Evolutionary conservation across 768 basidiomycete species (phyloP).

Genomic region (Tulasnella sp.): DNA sequence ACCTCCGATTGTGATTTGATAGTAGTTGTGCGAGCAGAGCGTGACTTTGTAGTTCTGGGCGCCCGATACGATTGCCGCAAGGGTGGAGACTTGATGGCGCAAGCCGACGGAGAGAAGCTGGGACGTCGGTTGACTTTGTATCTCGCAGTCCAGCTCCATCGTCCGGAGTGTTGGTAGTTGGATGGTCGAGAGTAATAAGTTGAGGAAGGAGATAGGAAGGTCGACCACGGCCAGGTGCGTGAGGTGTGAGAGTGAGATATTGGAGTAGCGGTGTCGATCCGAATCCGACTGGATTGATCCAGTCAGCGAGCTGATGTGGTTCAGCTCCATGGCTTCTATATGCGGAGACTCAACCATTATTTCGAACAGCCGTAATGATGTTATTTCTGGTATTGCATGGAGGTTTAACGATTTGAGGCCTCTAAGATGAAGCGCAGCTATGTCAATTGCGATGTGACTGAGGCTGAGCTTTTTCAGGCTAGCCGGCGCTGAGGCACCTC

Average conservation of each 20-base stretch:
- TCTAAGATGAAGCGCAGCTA: background rate
- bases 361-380: background rate
- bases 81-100: background rate
- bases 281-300: background rate
- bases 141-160: background rate
- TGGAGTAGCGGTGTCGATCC: background rate
- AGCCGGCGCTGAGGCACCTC: background rate
- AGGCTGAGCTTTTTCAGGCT: background rate
- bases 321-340: background rate
- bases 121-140: background rate
- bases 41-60: background rate
- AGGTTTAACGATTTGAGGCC: background rate
- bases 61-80: background rate
- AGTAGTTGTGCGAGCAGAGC: background rate
- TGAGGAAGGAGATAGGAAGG: background rate
- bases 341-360: background rate
- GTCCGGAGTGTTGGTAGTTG: background rate
- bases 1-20: background rate
- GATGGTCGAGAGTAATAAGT: background rate
- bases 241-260: background rate
- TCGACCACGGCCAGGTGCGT: background rate
- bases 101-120: background rate
- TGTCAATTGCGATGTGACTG: background rate
- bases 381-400: background rate
- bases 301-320: background rate